A percentile compares a stretch with the other conserved stretches of the same genome.
phyloP scores from a whole-genome alignment of 768 basidiomycete genomes.

The Boletus subcaerulescens region DNA sequence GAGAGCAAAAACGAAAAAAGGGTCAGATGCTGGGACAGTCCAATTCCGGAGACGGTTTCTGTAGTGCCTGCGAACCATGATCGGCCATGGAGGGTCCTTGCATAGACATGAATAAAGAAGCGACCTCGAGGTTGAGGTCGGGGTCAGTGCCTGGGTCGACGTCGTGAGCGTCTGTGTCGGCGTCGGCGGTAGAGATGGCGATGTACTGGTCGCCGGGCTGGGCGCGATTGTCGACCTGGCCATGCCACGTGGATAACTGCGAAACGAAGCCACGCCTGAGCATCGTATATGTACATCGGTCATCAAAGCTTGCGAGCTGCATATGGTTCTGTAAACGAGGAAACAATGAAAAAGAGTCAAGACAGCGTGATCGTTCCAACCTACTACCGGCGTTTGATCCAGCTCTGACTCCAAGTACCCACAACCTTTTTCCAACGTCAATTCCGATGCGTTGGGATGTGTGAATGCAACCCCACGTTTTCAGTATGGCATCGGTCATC shows the following conservation, averaged over 20 bases:
- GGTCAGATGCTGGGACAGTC: too few species aligned
- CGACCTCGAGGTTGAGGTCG: background rate
- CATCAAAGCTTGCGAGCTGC: conserved; percentile 20
- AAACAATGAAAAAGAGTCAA: too few species aligned
- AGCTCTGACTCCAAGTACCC: too few species aligned
- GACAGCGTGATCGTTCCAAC: too few species aligned
- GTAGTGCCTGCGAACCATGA: conserved; percentile 17
- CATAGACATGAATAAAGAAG: conserved; percentile 34
- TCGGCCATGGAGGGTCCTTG: conserved; percentile 40
- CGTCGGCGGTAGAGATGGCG: background rate
- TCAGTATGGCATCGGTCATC: too few species aligned
- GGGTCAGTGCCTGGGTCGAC: conserved; percentile 6
- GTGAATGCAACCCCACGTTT: too few species aligned
- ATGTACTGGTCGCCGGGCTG: conserved; percentile 18
- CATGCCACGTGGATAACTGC: conserved; percentile 71
- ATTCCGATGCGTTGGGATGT: too few species aligned
- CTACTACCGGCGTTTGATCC: too few species aligned
- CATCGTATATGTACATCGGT: background rate
- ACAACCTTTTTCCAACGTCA: too few species aligned
- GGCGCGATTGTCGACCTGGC: conserved; percentile 27
- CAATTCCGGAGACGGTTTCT: too few species aligned
- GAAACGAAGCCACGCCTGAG: background rate
- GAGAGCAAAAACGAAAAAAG: too few species aligned
- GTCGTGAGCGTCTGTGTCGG: background rate
- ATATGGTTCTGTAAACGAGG: conserved; percentile 50